Evolutionary conservation across 2,329 filamentous ascomycete genomes (phyloP).

Genomic region (Endoconidiophora laricicola): DNA sequence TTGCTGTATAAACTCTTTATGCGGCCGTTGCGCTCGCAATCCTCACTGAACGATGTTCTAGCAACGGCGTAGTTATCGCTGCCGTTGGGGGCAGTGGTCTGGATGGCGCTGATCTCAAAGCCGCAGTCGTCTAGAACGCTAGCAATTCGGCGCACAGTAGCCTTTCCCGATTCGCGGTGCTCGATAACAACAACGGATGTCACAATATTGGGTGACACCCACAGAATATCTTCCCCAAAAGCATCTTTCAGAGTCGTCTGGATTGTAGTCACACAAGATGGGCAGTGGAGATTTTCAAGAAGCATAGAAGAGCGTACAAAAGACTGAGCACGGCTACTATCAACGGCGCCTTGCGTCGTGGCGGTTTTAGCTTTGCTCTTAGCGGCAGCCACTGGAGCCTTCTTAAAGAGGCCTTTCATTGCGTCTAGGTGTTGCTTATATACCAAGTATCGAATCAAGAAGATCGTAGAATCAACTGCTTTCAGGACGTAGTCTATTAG

Average conservation of each 20-base stretch:
- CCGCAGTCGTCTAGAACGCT: conserved; percentile 37
- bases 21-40: background rate
- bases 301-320: conserved; percentile 25
- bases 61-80: conserved; percentile 17
- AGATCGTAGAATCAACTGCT: too few relatives aligned
- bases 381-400: too few relatives aligned
- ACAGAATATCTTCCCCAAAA: conserved; percentile 30
- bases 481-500: too few relatives aligned
- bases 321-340: background rate
- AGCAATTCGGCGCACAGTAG: conserved; percentile 27
- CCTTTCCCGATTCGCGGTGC: conserved; percentile 28
- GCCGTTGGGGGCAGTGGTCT: conserved; percentile 20
- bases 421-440: too few relatives aligned
- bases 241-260: conserved; percentile 36
- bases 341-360: too few relatives aligned
- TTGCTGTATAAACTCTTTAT: background rate
- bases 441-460: too few relatives aligned
- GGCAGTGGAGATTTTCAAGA: conserved; percentile 61
- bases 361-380: too few relatives aligned
- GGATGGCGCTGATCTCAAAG: conserved; percentile 31
- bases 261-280: conserved; percentile 55
- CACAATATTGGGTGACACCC: conserved; percentile 54
- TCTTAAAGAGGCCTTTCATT: too few relatives aligned
- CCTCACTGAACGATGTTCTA: background rate
- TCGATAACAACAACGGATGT: conserved; percentile 50